Percentiles rank a stretch among this genome's conserved stretches.
Conservation (phyloP, 805 yeast genomes). For the Ogataea ramenticola region DNA sequence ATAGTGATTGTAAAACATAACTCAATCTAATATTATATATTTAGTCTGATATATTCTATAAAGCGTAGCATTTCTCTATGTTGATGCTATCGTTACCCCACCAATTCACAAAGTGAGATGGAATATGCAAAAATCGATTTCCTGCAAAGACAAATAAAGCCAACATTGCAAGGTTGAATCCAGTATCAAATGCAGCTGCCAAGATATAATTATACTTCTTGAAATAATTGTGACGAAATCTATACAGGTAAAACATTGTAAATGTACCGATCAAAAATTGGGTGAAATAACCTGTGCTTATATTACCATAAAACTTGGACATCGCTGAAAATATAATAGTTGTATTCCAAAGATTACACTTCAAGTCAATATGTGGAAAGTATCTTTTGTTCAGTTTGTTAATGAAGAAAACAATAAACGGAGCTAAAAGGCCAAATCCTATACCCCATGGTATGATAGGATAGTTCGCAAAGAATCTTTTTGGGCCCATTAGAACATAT, state of each 20-base stretch:
- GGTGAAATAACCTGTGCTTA: slow-evolving; percentile 42
- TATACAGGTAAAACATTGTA: slow-evolving; percentile 38
- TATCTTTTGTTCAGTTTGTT: slow-evolving; percentile 4
- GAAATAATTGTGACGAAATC: slow-evolving; percentile 33
- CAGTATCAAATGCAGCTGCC: slow-evolving; percentile 47
- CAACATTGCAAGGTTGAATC: slow-evolving; percentile 36
- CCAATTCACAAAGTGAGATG: slow-evolving; percentile 31
- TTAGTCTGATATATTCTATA: slow-evolving; percentile 3
- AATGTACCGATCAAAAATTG: slow-evolving; percentile 40
- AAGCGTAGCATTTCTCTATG: slow-evolving; percentile 41
- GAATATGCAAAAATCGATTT: slow-evolving; percentile 8
- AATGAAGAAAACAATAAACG: slow-evolving; percentile 23
- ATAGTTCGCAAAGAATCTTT: slow-evolving; percentile 34
- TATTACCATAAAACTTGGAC: slow-evolving; percentile 41
- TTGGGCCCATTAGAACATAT: slow-evolving; percentile 44
- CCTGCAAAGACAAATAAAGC: slow-evolving; percentile 28
- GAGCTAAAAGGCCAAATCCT: slow-evolving; percentile 31
- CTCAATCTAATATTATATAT: too few relatives aligned
- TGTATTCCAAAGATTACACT: slow-evolving; percentile 34
- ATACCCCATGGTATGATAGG: slow-evolving; percentile 39
- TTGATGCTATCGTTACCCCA: slow-evolving; percentile 40
- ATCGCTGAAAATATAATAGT: slow-evolving; percentile 42
- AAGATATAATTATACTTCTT: slow-evolving; percentile 37
- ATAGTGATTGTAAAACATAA: too few relatives aligned
- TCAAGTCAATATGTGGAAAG: not conserved